A percentile compares a stretch with the other conserved stretches of the same genome.
phyloP scores from a whole-genome alignment of 345 rosid genomes.

The Atalantia buxifolia region DNA sequence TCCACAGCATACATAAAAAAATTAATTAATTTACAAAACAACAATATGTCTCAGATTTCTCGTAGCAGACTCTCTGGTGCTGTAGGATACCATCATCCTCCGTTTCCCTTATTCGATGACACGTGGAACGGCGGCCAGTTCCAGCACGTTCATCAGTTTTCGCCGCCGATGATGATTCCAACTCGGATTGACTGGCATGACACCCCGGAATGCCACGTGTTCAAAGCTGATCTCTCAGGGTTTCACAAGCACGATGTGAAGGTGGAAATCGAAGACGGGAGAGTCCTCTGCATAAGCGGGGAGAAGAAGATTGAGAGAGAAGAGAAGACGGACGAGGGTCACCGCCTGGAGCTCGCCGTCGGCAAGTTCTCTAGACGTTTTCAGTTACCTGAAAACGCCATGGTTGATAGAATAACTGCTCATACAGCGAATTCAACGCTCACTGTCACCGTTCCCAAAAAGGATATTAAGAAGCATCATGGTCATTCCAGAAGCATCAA shows the following conservation, averaged over 20 bases:
- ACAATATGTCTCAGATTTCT: slow-evolving; percentile 6
- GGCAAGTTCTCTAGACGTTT: slow-evolving; percentile 28
- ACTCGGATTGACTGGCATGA: slow-evolving; percentile 30
- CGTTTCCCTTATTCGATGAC: not conserved
- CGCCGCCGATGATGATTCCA: not conserved
- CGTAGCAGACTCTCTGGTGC: not conserved
- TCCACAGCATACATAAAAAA: not conserved
- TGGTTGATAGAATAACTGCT: slow-evolving; percentile 11
- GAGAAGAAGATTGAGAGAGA: slow-evolving; percentile 31
- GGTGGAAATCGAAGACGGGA: slow-evolving; percentile 31
- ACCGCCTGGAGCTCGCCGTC: slow-evolving; percentile 23
- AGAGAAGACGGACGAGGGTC: slow-evolving; percentile 17
- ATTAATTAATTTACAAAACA: not conserved
- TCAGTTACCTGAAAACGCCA: slow-evolving; percentile 30
- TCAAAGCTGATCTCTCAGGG: slow-evolving; percentile 30
- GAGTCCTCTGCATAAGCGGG: slow-evolving; percentile 27
- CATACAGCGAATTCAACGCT: slow-evolving; percentile 33
- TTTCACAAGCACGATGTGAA: slow-evolving; percentile 34
- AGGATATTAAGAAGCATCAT: not conserved
- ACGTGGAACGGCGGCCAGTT: not conserved
- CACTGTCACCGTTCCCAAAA: slow-evolving; percentile 33
- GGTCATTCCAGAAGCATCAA: not conserved
- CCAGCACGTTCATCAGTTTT: not conserved
- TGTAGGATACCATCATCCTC: not conserved
- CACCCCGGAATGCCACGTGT: slow-evolving; percentile 29